Evolutionary conservation across 306 rosid species (phyloP).

Genomic region (Cucurbita maxima): DNA sequence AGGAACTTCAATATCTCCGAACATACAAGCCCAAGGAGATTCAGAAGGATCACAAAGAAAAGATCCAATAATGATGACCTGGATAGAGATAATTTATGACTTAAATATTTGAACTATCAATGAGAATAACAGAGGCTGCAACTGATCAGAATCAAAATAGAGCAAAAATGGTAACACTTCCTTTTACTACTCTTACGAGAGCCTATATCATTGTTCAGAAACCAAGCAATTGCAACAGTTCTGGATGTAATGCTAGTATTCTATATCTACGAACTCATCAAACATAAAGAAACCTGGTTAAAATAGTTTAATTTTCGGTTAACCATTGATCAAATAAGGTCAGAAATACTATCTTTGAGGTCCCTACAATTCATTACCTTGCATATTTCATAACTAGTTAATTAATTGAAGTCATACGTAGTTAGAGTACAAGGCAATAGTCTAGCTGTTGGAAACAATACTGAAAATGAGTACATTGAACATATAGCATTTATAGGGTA

Average conservation of each 20-base stretch:
- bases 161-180: neutral
- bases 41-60: constrained; percentile 59
- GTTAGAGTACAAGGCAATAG: neutral
- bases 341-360: neutral
- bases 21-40: constrained; percentile 81
- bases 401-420: neutral
- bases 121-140: constrained; percentile 1
- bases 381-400: neutral
- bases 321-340: neutral
- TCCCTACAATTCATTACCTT: neutral
- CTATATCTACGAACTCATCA: neutral
- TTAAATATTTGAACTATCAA: constrained; percentile 14
- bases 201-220: neutral
- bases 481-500: neutral
- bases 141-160: constrained; percentile 1
- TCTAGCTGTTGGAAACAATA: neutral
- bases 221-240: neutral
- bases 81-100: constrained; percentile 13
- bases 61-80: constrained; percentile 75
- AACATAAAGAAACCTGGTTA: neutral
- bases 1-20: constrained; percentile 73
- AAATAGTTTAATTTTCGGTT: neutral
- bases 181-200: neutral
- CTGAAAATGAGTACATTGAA: neutral
- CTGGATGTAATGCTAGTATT: neutral